Base-by-base conservation (phyloP, 768 basidiomycete species). In the Gautieria morchelliformis region DNA sequence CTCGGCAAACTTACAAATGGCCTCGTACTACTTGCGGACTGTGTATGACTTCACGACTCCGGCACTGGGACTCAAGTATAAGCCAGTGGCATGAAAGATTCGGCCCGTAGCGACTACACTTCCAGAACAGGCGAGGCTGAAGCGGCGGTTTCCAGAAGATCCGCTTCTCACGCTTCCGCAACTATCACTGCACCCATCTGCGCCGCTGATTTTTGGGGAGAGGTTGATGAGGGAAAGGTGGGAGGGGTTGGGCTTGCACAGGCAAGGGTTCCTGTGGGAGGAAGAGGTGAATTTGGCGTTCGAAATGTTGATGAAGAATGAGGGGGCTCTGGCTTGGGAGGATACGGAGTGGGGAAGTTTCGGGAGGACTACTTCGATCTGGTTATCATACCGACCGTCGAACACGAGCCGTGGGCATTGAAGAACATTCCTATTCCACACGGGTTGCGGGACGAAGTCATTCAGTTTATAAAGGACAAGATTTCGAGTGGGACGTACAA, bases 401-500 rank as follows among this genome's bases (percentile, higher is more conserved):
- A 64, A 7, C 75, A 76, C 51, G 59, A 55, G 0, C 75, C 75
- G 1, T 76, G 72, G 74, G 65, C 56, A 8, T 50, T 63, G 3
- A 58, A 56, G 22, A 69, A 71, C 33, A 69, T 72, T 22, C 71
- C 70, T 1, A 73, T 75, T 20, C 72, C 71, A 0, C 67, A 66
- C 4, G 71, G 70, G 2, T 59, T 73, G 19, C 7, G 59, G 0
- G 63, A 69, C 3, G 40, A 69, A 56, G 68, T 75, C 1, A 62
- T 70, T 1, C 59, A 65, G 1, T 54, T 72, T 0, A 48, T 77
- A 0, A 62, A 68, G 24, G 30, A 61, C 3, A 74, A 74, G 56
- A 68, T 75, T 0, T 61, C 48, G 0, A 65, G 71, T 1, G 73
- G 72, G 2, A 66, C 72, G 0, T 76, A 74, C 51, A 68, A 76